Evolutionary conservation across 768 basidiomycete species (phyloP), one percentile per base, ranked within the genome.

Genomic region (Tubosaeta sp.): DNA sequence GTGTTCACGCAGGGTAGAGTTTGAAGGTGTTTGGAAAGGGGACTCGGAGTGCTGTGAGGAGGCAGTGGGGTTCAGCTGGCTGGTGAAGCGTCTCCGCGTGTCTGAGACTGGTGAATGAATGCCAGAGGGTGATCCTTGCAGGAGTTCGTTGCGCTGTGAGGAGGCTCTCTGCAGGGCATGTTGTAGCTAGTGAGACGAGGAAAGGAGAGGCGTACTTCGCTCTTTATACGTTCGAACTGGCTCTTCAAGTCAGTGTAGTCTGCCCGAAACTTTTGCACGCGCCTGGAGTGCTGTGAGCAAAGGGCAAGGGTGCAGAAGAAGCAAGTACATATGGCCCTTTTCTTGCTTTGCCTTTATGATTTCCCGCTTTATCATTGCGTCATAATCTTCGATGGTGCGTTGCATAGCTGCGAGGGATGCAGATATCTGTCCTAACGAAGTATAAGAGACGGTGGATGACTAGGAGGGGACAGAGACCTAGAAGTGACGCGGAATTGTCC

Each of bases 281-380:
- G 91, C 77, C 94, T 97, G 62, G 1, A 25, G 55, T 56, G 39
- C 32, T 32, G 41, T 54, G 25, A 56, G 56, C 19, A 4, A 48
- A 31, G 33, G 43, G 42, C 16, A 52, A 26, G 31, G 47, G 48
- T 11, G 34, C 52, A n/a, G n/a, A 49, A 4, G 26, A 31, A 13
- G 37, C 38, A 71, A 82, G 61, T 61, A 94, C 91, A 88, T 86
- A 65, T 88, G 80, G 0, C 95, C 97, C 73, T 98, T 98, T 73
- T 97, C 95, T 70, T 94, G 86, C 72, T 97, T 98, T 42, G 90
- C 85, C 60, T 90, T 92, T 48, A 98, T 94, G 65, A 97, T 92
- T 71, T 99, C 97, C 56, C 95, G 79, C 73, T 87, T 91, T 0
- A 91, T 92, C 90, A 98, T 94, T 9, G 89, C 87, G 62, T 97